Conservation (phyloP, 345 rosid genomes). For the Salix dunnii region DNA sequence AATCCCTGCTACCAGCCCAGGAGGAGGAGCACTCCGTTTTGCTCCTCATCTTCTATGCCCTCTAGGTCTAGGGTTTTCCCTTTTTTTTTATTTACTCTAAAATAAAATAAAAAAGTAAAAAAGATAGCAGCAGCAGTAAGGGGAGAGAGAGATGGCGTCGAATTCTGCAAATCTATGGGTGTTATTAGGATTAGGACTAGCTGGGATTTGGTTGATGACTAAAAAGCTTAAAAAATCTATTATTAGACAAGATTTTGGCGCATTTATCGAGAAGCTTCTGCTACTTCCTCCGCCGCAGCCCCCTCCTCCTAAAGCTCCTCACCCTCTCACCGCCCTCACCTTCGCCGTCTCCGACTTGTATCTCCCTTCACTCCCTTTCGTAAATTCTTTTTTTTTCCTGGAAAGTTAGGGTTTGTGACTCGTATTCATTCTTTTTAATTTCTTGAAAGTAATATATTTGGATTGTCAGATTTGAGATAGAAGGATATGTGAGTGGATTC, state of each 20-base stretch:
- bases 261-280: slow-evolving; percentile 69
- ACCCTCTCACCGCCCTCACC: slow-evolving; percentile 79
- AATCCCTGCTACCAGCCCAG: neutral
- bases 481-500: slow-evolving; percentile 83
- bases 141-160: slow-evolving; percentile 43
- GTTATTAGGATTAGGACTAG: slow-evolving; percentile 74
- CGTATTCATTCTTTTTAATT: too few species aligned
- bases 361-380: neutral
- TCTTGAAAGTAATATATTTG: neutral
- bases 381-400: neutral
- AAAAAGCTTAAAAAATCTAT: slow-evolving; percentile 59
- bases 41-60: neutral
- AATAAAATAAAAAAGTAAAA: neutral
- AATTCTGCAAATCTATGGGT: slow-evolving; percentile 77
- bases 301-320: slow-evolving; percentile 96
- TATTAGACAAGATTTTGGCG: slow-evolving; percentile 80
- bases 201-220: slow-evolving; percentile 64
- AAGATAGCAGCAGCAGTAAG: neutral
- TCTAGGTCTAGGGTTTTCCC: neutral
- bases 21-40: too few species aligned
- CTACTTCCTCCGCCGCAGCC: slow-evolving; percentile 96
- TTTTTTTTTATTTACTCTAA: neutral
- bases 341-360: slow-evolving; percentile 91
- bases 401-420: neutral
- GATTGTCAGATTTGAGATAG: slow-evolving; percentile 68